A percentile compares a stretch with the other conserved stretches of the same genome.
These are phyloP conservation scores for Nephelium lappaceum DNA, from an alignment of 345 rosid genomes.

Conservation along the genomic window DNA sequence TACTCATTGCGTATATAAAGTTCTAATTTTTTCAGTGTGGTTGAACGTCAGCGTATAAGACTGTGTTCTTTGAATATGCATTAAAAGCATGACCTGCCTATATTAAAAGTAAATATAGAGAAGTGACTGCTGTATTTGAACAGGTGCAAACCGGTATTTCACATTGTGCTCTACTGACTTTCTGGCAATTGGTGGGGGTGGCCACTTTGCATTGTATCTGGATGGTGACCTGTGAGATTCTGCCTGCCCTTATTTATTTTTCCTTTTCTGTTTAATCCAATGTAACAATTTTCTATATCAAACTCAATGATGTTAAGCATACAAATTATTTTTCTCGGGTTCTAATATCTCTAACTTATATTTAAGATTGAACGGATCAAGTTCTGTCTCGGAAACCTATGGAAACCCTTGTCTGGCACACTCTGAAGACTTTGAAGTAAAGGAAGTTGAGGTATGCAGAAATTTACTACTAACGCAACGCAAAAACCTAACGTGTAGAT, in stretches of 20 bases:
- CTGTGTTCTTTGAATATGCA: background rate
- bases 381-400: slow-evolving; percentile 89
- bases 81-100: background rate
- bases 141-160: slow-evolving; percentile 93
- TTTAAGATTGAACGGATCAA: slow-evolving; percentile 79
- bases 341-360: slow-evolving; percentile 14
- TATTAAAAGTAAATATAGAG: background rate
- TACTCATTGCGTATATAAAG: background rate
- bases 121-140: slow-evolving; percentile 30
- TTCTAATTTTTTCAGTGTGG: background rate
- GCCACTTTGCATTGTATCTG: slow-evolving; percentile 89
- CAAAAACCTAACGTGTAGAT: background rate
- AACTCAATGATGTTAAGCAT: background rate
- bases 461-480: background rate
- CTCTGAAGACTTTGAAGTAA: slow-evolving; percentile 85
- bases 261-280: background rate
- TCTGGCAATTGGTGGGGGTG: slow-evolving; percentile 94
- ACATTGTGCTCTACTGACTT: slow-evolving; percentile 80
- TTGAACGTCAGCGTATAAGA: background rate
- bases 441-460: slow-evolving; percentile 81
- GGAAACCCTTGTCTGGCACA: slow-evolving; percentile 88
- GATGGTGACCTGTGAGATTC: slow-evolving; percentile 84
- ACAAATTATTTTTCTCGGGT: background rate
- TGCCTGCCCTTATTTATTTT: background rate
- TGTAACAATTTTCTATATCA: background rate